Conservation (phyloP, 2,329 filamentous ascomycete species). For the Colletotrichum abscissum region DNA sequence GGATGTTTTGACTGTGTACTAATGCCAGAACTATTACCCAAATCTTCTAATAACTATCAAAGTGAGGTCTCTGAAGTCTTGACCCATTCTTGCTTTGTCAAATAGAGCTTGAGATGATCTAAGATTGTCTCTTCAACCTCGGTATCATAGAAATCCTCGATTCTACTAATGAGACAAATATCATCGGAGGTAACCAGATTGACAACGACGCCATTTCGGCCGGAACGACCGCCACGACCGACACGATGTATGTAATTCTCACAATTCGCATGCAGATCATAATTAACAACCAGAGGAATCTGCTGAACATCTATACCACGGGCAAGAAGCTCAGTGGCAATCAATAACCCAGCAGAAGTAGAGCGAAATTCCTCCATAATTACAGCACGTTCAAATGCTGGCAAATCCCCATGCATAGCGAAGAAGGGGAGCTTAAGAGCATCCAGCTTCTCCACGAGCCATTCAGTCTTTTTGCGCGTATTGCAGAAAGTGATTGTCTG, state of each 20-base stretch:
- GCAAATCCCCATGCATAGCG: constrained; percentile 99
- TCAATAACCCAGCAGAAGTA: constrained; percentile 97
- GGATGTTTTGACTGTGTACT: no score
- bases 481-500: constrained; percentile 99
- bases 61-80: no score
- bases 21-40: no score
- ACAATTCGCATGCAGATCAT: constrained; percentile 97
- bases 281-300: constrained; percentile 99
- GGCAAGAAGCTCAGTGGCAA: constrained; percentile 96
- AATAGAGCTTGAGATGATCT: no score
- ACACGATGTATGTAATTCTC: constrained; percentile 99
- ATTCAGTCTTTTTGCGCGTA: constrained; percentile 99
- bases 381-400: constrained; percentile 95
- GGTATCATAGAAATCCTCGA: constrained; percentile 99
- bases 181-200: constrained; percentile 99
- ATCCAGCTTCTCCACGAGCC: constrained; percentile 99
- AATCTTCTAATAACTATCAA: no score
- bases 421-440: constrained; percentile 99
- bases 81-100: no score
- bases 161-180: constrained; percentile 99
- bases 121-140: constrained; percentile 94
- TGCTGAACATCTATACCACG: constrained; percentile 99
- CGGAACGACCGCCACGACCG: constrained; percentile 99
- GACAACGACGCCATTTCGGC: constrained; percentile 99
- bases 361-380: constrained; percentile 99